Evolutionary conservation across 1,284 basidiomycete genomes (phyloP).

Genomic region (Pterulicium gracile): DNA sequence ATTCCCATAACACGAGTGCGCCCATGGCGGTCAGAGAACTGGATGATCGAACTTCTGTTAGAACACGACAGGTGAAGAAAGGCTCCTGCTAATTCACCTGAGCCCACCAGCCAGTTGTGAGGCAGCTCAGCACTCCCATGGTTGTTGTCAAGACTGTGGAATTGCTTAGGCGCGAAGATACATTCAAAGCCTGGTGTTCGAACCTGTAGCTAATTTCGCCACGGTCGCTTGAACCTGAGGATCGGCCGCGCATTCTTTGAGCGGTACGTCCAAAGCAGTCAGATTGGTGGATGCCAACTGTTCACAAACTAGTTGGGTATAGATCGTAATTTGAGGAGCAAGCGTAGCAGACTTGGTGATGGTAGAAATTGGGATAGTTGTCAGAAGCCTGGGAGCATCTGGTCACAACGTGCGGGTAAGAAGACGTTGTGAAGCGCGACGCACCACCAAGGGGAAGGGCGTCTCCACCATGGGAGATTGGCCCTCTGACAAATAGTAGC

Average conservation of each 20-base stretch:
- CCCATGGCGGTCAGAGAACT: conserved; percentile 76
- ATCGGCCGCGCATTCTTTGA: neutral
- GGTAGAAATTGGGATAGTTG: conserved; percentile 38
- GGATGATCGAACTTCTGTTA: conserved; percentile 4
- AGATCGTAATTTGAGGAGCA: conserved; percentile 58
- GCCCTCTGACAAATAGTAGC: too few species aligned
- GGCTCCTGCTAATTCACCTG: conserved; percentile 33
- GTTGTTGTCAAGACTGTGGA: conserved; percentile 44
- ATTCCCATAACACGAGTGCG: conserved; percentile 58
- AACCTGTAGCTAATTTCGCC: conserved; percentile 7
- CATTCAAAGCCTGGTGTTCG: conserved; percentile 4
- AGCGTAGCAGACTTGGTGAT: conserved; percentile 42
- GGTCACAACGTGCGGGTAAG: conserved; percentile 2
- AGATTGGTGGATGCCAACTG: conserved; percentile 3
- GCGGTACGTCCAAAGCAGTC: neutral
- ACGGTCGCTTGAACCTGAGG: conserved; percentile 4
- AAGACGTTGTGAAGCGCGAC: conserved; percentile 14
- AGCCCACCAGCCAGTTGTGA: conserved; percentile 85
- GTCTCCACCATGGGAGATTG: conserved; percentile 54
- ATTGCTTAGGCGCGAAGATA: conserved; percentile 8
- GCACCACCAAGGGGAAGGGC: conserved; percentile 60
- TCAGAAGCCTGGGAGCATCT: conserved; percentile 37
- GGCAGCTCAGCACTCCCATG: conserved; percentile 61
- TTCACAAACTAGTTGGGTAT: conserved; percentile 43
- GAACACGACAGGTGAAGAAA: neutral